Percentiles rank a stretch among this genome's conserved stretches.
phyloP scores from a whole-genome alignment of 345 rosid species.

The Dovyalis caffra region DNA sequence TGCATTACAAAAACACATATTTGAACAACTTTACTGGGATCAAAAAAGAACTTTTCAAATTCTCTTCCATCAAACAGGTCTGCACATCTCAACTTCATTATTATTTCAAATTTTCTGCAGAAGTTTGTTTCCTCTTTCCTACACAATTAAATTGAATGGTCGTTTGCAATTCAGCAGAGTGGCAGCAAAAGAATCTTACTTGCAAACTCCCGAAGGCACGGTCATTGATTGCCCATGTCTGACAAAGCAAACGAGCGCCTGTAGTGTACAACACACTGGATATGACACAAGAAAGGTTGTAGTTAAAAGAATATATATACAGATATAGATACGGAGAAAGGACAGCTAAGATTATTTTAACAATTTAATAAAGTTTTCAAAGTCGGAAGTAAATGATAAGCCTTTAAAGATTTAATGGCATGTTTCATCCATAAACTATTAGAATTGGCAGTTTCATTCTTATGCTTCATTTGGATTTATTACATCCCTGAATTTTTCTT shows the following conservation, averaged over 20 bases:
- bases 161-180: neutral
- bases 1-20: neutral
- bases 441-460: too few species aligned
- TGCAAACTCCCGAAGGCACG: conserved; percentile 84
- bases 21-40: neutral
- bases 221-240: conserved; percentile 85
- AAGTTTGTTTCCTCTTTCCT: neutral
- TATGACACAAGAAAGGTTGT: conserved; percentile 23
- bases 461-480: too few species aligned
- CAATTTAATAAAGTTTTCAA: neutral
- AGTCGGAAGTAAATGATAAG: too few species aligned
- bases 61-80: neutral
- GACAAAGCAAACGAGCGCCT: conserved; percentile 90
- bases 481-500: too few species aligned
- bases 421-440: too few species aligned
- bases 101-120: neutral
- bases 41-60: neutral
- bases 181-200: conserved; percentile 37
- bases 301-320: neutral
- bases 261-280: conserved; percentile 76
- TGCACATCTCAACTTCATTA: neutral
- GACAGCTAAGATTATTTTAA: neutral
- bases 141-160: neutral
- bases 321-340: neutral
- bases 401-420: too few species aligned